phyloP scores from a whole-genome alignment of 164 flowering plant species.

The Chimonanthus praecox region DNA sequence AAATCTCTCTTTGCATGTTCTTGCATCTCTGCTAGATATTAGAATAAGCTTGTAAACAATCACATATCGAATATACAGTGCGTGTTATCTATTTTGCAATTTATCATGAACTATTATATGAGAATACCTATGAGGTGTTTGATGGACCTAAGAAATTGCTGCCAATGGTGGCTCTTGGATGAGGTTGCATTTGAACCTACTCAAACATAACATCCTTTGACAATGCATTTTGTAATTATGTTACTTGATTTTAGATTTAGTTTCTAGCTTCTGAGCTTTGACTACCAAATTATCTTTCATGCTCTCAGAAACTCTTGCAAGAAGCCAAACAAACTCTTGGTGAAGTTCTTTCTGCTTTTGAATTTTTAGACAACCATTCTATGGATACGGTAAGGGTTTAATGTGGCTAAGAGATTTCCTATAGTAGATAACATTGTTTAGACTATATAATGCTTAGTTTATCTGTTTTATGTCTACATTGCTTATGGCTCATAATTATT shows the following conservation, averaged over 20 bases:
- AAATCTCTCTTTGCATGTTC: background rate
- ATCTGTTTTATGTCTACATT: background rate
- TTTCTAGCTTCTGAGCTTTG: background rate
- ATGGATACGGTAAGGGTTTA: constrained; percentile 65
- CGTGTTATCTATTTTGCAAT: no score
- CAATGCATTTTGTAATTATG: background rate
- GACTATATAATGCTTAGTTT: no score
- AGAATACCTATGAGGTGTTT: no score
- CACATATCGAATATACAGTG: background rate
- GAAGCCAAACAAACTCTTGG: constrained; percentile 94
- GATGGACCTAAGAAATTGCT: background rate
- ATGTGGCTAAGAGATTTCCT: background rate
- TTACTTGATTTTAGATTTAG: background rate
- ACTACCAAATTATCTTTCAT: background rate
- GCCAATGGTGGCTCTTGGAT: background rate
- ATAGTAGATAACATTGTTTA: background rate
- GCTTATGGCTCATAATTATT: background rate
- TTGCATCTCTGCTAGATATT: background rate
- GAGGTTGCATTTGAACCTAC: background rate
- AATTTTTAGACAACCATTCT: constrained; percentile 70
- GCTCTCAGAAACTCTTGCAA: constrained; percentile 61
- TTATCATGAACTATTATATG: no score
- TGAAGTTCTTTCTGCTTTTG: constrained; percentile 92
- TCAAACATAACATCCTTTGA: background rate
- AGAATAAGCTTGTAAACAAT: background rate